These are phyloP conservation scores for Exserohilum turcica DNA, from an alignment of 2,329 filamentous ascomycete genomes.

Conservation along the genomic window DNA sequence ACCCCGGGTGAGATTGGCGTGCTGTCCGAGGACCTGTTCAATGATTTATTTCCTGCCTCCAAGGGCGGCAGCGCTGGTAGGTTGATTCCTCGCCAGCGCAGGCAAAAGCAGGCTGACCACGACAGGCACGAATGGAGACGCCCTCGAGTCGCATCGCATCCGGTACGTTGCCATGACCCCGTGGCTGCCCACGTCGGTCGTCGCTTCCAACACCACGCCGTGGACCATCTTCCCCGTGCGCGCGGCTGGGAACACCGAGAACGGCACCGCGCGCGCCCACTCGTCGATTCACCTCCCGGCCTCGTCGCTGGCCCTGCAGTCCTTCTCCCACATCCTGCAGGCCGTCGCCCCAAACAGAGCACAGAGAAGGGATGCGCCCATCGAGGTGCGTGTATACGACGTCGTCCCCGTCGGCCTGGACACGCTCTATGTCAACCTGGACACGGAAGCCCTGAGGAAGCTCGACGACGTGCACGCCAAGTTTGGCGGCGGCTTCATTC, in stretches of 20 bases:
- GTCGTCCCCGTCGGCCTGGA: conserved; percentile 80
- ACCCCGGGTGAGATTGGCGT: conserved; percentile 84
- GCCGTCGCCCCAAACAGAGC: conserved; percentile 76
- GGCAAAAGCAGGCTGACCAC: conserved; percentile 4
- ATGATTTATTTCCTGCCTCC: conserved; percentile 71
- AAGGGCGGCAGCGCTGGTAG: conserved; percentile 28
- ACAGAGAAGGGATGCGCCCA: conserved; percentile 72
- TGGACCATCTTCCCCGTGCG: conserved; percentile 88
- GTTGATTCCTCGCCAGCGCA: neutral
- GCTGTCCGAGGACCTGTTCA: conserved; percentile 83
- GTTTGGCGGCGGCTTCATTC: conserved; percentile 69
- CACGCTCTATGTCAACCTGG: conserved; percentile 83
- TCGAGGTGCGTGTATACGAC: conserved; percentile 84
- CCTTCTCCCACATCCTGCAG: conserved; percentile 75
- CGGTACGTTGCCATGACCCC: conserved; percentile 75
- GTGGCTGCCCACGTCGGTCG: conserved; percentile 64
- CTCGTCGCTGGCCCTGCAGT: conserved; percentile 73
- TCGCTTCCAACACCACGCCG: conserved; percentile 62
- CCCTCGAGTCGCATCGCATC: conserved; percentile 18
- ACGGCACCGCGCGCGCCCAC: conserved; percentile 58
- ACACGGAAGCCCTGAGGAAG: conserved; percentile 77
- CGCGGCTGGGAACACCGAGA: conserved; percentile 42
- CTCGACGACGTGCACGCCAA: conserved; percentile 82
- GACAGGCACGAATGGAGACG: conserved; percentile 13
- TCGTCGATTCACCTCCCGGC: conserved; percentile 82